Base-by-base conservation (phyloP, 2,329 filamentous ascomycete genomes). In the Pseudogymnoascus sp. region DNA sequence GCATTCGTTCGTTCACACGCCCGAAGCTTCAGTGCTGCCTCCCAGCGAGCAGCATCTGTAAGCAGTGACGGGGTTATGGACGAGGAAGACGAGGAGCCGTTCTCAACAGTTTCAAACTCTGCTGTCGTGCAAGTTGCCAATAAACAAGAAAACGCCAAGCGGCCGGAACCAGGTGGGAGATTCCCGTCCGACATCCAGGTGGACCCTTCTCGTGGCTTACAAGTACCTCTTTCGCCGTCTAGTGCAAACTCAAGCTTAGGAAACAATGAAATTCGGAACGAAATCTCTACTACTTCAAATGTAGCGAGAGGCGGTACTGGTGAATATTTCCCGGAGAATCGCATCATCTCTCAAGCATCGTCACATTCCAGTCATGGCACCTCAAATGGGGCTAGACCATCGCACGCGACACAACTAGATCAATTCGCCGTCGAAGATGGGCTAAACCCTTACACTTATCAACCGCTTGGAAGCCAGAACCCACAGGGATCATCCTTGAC, bases 181-280 rank as follows among this genome's bases (percentile, higher is more conserved):
- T 99, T 99, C 80, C 93, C 93, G 78, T 96, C 90, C 78, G 93
- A 97, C 81, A 81, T 97, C 71, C 87, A 92, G 79, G 84, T 96
- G 75, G 89, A 92, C 76, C 80, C 82, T 66, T 78, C 85, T 74
- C 87, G 90, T 80, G 88, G 89, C 82, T 87, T 91, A 86, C 88
- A 92, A 78, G 87, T 85, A 73, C 85, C 89, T 73, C 81, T 87
- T 74, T 91, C 90, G 73, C 89, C 89, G 66, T 90, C 89, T 81
- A 96, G 90, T 81, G 86, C 87, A 76, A 91, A 88, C 75, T 93
- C 90, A 70, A 86, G 83, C 67, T 78, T 77, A 69, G 67, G 74
- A 71, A 71, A 74, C 69, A 74, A 77, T 67, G 74, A 77, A 65
- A 67, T 73, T 59, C 67, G 68, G 36, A 69, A 75, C 69, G 86